These are phyloP conservation scores for Diaporthe vexans DNA, from an alignment of 2,329 filamentous ascomycete species.

Conservation along the genomic window DNA sequence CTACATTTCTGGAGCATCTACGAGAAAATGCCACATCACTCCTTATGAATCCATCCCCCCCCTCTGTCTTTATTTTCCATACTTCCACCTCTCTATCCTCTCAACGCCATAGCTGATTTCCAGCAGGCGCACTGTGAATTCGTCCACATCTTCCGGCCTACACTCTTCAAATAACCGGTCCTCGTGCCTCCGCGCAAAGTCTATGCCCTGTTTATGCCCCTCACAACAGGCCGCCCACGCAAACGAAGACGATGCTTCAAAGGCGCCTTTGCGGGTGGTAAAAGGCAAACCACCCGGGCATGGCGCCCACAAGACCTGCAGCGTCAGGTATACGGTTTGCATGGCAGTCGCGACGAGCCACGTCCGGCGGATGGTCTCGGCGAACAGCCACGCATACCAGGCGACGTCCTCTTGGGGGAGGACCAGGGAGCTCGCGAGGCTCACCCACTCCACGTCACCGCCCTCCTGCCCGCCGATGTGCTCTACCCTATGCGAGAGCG, in stretches of 20 bases:
- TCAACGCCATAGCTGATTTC: constrained; percentile 39
- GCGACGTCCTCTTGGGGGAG: constrained; percentile 31
- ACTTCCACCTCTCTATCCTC: constrained; percentile 42
- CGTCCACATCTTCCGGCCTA: constrained; percentile 41
- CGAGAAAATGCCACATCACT: neutral
- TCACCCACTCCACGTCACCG: neutral
- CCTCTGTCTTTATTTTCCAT: neutral
- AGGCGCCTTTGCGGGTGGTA: constrained; percentile 45
- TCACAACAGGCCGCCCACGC: constrained; percentile 44
- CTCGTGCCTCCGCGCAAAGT: constrained; percentile 37
- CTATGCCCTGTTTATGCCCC: neutral
- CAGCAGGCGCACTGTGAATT: constrained; percentile 37
- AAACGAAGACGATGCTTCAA: constrained; percentile 44
- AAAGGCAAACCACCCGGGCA: constrained; percentile 46
- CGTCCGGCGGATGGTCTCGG: constrained; percentile 47
- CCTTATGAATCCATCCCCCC: neutral
- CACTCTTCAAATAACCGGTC: constrained; percentile 37
- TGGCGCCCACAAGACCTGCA: constrained; percentile 39
- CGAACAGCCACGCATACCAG: constrained; percentile 47
- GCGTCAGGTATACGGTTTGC: constrained; percentile 41
- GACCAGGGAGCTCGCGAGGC: neutral
- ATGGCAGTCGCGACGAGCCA: constrained; percentile 42
- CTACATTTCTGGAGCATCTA: neutral
- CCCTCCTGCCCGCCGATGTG: neutral
- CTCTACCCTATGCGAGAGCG: neutral